Conservation (phyloP, 306 rosid species). For the Cucurbita maxima region DNA sequence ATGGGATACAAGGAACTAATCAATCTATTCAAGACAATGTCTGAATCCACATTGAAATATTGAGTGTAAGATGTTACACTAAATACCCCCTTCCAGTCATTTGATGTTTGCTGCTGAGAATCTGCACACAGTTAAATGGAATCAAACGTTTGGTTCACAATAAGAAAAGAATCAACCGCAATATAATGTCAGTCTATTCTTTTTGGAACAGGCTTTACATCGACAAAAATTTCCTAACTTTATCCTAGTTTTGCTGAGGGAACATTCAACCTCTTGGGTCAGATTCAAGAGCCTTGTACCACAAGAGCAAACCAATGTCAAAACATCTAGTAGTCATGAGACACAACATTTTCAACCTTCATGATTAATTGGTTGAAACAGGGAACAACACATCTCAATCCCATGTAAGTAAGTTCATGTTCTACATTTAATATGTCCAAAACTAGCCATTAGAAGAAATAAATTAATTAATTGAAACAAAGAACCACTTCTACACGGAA, state of each 20-base stretch:
- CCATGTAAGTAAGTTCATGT: background rate
- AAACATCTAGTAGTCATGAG: background rate
- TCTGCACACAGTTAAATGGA: constrained; percentile 34
- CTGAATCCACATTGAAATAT: constrained; percentile 90
- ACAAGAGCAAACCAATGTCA: background rate
- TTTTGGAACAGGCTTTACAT: background rate
- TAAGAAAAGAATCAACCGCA: background rate
- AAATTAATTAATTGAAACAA: background rate
- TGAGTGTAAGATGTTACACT: constrained; percentile 66
- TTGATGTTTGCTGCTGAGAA: constrained; percentile 80
- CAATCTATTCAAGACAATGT: constrained; percentile 59
- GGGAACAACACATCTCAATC: background rate
- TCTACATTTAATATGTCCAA: background rate
- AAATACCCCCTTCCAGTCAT: constrained; percentile 81
- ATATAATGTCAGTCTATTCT: background rate
- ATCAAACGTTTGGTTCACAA: background rate
- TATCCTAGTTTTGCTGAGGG: no score
- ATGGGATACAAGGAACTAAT: constrained; percentile 68
- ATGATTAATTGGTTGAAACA: background rate
- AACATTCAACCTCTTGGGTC: background rate
- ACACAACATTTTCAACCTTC: background rate
- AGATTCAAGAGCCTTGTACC: background rate
- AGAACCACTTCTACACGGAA: background rate
- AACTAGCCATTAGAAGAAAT: background rate
- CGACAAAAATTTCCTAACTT: no score